phyloP scores from a whole-genome alignment of 768 basidiomycete species.

The Omphalotus guepiniiformis region DNA sequence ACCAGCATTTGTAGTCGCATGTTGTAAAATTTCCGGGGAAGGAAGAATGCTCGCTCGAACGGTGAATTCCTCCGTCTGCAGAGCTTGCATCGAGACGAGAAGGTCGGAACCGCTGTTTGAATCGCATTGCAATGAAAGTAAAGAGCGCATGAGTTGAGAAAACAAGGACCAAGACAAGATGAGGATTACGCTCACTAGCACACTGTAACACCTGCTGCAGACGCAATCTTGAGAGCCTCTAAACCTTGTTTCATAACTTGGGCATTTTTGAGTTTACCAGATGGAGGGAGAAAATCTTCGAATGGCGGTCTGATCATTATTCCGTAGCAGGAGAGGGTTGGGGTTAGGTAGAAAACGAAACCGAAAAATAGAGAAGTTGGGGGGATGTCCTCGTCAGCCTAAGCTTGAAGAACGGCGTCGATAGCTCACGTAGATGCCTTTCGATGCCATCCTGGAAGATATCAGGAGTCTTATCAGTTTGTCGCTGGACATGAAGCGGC shows the following conservation, averaged over 20 bases:
- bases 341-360: conserved; percentile 24
- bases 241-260: conserved; percentile 38
- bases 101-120: conserved; percentile 19
- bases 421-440: conserved; percentile 29
- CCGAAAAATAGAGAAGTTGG: not conserved
- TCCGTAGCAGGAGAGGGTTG: conserved; percentile 38
- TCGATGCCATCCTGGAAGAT: conserved; percentile 31
- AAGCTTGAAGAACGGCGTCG: not conserved
- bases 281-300: conserved; percentile 33
- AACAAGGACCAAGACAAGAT: not conserved
- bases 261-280: conserved; percentile 34
- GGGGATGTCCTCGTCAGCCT: no score
- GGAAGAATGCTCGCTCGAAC: conserved; percentile 32
- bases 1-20: conserved; percentile 39
- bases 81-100: conserved; percentile 41
- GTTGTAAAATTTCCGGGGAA: conserved; percentile 29
- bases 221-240: conserved; percentile 35
- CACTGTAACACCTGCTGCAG: conserved; percentile 36
- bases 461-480: not conserved
- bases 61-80: conserved; percentile 39
- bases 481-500: not conserved
- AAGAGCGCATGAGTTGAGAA: not conserved
- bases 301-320: conserved; percentile 39
- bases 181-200: conserved; percentile 28
- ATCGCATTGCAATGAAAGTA: not conserved